A percentile compares a stretch with the other conserved stretches of the same genome.
phyloP scores from a whole-genome alignment of 495 filamentous ascomycete species.

The Talaromyces proteolyticus region DNA sequence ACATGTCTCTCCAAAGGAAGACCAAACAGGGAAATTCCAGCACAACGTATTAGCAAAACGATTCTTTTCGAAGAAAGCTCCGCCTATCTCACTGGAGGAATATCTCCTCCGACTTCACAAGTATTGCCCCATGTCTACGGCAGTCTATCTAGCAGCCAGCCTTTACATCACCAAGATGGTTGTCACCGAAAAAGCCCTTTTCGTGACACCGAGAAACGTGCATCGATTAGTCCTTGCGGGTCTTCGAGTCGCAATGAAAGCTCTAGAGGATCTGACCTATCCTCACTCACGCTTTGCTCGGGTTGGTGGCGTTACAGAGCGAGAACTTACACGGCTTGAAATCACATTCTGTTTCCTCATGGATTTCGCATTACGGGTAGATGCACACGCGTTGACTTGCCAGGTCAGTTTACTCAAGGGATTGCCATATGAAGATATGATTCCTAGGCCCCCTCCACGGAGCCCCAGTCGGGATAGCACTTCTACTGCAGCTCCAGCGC shows the following conservation, averaged over 20 bases:
- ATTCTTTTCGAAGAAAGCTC: conserved; percentile 84
- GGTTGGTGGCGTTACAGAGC: conserved; percentile 81
- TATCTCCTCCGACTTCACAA: conserved; percentile 82
- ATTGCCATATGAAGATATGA: not conserved
- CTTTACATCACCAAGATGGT: conserved; percentile 82
- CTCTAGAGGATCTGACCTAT: conserved; percentile 83
- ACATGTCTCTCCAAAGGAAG: conserved; percentile 15
- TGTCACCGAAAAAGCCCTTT: conserved; percentile 64
- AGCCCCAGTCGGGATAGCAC: not conserved
- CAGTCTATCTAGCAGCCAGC: conserved; percentile 87
- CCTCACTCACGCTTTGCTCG: conserved; percentile 76
- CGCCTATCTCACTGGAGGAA: conserved; percentile 72
- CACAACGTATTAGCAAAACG: conserved; percentile 77
- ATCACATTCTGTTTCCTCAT: conserved; percentile 85
- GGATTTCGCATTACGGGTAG: conserved; percentile 74
- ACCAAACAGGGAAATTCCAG: conserved; percentile 60
- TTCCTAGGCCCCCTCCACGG: not conserved
- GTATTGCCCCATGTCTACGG: conserved; percentile 94
- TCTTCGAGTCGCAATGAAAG: conserved; percentile 85
- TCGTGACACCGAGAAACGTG: conserved; percentile 73
- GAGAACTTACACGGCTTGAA: conserved; percentile 75
- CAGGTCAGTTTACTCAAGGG: conserved; percentile 24
- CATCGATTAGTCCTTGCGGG: conserved; percentile 84
- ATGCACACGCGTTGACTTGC: conserved; percentile 51
- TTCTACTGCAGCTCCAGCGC: not conserved